Percentiles rank a stretch among this genome's conserved stretches.
Conservation (phyloP, 2,329 filamentous ascomycete genomes). For the Triangularia setosa region DNA sequence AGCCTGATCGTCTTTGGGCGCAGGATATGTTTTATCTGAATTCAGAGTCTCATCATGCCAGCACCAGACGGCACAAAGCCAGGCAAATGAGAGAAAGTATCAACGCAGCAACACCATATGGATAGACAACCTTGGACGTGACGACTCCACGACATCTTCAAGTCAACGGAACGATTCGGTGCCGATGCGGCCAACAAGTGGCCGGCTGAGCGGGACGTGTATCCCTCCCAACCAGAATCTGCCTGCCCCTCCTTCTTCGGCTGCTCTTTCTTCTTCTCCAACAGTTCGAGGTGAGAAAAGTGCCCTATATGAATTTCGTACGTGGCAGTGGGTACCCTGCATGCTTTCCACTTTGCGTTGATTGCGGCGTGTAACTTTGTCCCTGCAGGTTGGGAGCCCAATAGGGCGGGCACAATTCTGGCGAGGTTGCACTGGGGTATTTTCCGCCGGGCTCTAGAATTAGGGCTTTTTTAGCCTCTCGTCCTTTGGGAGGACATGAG, state of each 20-base stretch:
- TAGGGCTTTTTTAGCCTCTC: neutral
- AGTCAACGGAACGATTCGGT: neutral
- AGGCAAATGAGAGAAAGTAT: too few relatives aligned
- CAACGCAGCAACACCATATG: neutral
- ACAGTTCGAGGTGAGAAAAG: neutral
- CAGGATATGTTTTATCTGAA: neutral
- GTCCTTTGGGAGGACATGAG: neutral
- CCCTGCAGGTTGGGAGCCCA: neutral
- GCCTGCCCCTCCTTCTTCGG: neutral
- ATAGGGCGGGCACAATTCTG: neutral
- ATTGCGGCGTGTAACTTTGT: neutral
- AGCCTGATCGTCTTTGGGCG: neutral
- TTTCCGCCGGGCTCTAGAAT: neutral
- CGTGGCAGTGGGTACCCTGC: neutral
- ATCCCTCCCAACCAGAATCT: neutral
- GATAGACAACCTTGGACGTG: neutral
- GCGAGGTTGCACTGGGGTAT: neutral
- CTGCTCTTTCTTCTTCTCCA: neutral
- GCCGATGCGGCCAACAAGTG: neutral
- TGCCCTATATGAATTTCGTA: neutral
- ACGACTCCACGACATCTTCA: neutral
- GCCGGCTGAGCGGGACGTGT: neutral
- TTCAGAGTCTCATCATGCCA: neutral
- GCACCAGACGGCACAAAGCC: neutral
- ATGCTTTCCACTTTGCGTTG: neutral